Percentiles rank a stretch among this genome's conserved stretches.
Evolutionary conservation across 257 asterid genomes (phyloP).

Genomic region (Solanum bulbocastanum): DNA sequence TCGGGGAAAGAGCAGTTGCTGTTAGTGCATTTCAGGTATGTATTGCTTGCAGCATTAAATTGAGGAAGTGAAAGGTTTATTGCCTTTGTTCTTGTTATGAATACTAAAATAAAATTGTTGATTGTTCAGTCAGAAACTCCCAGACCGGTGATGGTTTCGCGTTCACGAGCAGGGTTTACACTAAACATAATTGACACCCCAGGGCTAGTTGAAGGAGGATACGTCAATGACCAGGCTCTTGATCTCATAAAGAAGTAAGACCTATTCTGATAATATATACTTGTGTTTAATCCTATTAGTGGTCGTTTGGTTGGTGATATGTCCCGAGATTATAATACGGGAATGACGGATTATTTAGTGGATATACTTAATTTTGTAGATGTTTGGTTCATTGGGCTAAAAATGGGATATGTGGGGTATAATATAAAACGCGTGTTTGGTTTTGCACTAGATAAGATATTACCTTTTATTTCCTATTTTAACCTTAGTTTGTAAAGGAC

Average conservation of each 20-base stretch:
- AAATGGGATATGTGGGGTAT: not conserved
- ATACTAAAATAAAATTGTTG: not conserved
- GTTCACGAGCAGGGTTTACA: conserved; percentile 80
- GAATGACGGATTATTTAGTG: not conserved
- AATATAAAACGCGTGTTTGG: not conserved
- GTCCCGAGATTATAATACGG: not conserved
- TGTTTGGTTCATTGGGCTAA: not conserved
- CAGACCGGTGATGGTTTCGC: conserved; percentile 90
- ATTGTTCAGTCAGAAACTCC: conserved; percentile 77
- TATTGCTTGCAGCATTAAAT: not conserved
- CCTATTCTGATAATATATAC: not conserved
- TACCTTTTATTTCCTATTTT: not conserved
- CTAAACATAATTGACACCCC: conserved; percentile 91
- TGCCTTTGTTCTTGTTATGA: not conserved
- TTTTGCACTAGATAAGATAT: not conserved
- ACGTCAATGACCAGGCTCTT: conserved; percentile 71
- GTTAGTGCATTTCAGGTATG: conserved; percentile 94
- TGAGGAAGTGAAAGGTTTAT: not conserved
- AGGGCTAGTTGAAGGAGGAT: conserved; percentile 93
- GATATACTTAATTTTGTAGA: not conserved
- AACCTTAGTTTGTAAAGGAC: not conserved
- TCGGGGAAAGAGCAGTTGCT: conserved; percentile 87
- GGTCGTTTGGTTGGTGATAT: not conserved
- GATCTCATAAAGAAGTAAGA: conserved; percentile 73
- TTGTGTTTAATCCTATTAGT: not conserved